Conservation (phyloP, 1,139 yeast genomes). For the Protomyces gravidus region DNA sequence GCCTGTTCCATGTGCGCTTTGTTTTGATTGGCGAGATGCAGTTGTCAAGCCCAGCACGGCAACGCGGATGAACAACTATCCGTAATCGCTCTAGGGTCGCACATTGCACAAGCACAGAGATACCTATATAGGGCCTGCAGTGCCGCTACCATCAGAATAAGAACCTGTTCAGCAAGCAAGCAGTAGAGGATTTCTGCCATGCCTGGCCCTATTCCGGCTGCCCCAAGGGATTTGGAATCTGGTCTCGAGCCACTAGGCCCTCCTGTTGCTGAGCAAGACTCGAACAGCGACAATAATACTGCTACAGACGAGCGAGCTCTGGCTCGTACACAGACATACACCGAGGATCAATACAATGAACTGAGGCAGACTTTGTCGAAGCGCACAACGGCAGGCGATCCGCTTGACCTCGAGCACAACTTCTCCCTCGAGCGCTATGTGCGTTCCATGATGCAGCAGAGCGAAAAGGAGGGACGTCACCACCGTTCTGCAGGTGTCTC, state of each 20-base stretch:
- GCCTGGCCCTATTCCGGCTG: slow-evolving; percentile 11
- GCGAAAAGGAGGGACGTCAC: slow-evolving; percentile 30
- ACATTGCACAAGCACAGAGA: too few relatives aligned
- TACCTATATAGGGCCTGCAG: too few relatives aligned
- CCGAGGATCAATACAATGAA: slow-evolving; percentile 17
- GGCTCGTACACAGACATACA: slow-evolving; percentile 8
- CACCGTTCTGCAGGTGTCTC: slow-evolving; percentile 51
- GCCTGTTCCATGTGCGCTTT: too few relatives aligned
- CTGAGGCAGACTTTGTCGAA: slow-evolving; percentile 17
- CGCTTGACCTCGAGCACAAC: slow-evolving; percentile 24
- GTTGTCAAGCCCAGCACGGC: too few relatives aligned
- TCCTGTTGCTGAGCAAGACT: neutral
- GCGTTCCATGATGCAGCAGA: slow-evolving; percentile 31
- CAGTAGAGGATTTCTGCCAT: too few relatives aligned
- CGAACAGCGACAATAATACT: neutral
- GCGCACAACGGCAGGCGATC: slow-evolving; percentile 15
- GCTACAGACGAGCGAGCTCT: slow-evolving; percentile 7
- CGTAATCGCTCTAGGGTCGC: too few relatives aligned
- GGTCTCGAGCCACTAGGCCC: slow-evolving; percentile 25
- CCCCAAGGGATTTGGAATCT: slow-evolving; percentile 16
- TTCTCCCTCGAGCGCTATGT: slow-evolving; percentile 34
- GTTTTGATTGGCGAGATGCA: too few relatives aligned
- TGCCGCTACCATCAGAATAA: too few relatives aligned
- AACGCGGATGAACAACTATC: too few relatives aligned
- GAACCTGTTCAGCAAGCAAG: too few relatives aligned